Conservation (phyloP, 2,329 filamentous ascomycete species). For the Penicillium sp. region DNA sequence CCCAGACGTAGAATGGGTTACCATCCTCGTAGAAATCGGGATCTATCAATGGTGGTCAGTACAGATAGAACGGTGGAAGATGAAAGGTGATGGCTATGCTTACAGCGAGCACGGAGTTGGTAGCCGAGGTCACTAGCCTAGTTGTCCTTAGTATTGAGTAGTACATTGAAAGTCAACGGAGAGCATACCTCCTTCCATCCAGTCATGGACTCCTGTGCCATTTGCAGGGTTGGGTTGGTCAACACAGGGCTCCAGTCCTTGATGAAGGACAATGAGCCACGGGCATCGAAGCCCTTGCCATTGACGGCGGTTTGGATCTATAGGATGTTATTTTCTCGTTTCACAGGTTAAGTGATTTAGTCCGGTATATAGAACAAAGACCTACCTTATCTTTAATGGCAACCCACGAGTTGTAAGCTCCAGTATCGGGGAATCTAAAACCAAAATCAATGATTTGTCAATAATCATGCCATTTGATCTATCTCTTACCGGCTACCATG, state of each 20-base stretch:
- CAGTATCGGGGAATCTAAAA: conserved; percentile 57
- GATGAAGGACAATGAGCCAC: conserved; percentile 62
- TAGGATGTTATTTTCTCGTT: background rate
- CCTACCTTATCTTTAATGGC: conserved; percentile 38
- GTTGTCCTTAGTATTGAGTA: conserved; percentile 11
- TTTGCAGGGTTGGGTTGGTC: conserved; percentile 60
- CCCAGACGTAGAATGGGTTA: conserved; percentile 64
- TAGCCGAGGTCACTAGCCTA: conserved; percentile 29
- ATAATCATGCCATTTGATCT: background rate
- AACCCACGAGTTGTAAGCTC: conserved; percentile 65
- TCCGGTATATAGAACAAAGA: background rate
- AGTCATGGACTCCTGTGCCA: conserved; percentile 65
- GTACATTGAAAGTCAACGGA: conserved; percentile 52
- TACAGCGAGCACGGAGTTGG: conserved; percentile 31
- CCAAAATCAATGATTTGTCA: background rate
- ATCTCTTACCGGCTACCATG: conserved; percentile 64
- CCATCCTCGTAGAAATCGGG: conserved; percentile 58
- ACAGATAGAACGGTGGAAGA: background rate
- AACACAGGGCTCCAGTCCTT: conserved; percentile 64
- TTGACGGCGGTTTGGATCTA: conserved; percentile 57
- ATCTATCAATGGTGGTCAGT: conserved; percentile 38
- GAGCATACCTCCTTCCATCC: conserved; percentile 63
- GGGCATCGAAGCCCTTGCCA: conserved; percentile 56
- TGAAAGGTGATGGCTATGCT: background rate
- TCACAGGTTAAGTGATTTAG: too few species aligned